A percentile compares a stretch with the other conserved stretches of the same genome.
These are phyloP conservation scores for Vitis cinerea DNA, from an alignment of 164 flowering plant species.

Conservation along the genomic window DNA sequence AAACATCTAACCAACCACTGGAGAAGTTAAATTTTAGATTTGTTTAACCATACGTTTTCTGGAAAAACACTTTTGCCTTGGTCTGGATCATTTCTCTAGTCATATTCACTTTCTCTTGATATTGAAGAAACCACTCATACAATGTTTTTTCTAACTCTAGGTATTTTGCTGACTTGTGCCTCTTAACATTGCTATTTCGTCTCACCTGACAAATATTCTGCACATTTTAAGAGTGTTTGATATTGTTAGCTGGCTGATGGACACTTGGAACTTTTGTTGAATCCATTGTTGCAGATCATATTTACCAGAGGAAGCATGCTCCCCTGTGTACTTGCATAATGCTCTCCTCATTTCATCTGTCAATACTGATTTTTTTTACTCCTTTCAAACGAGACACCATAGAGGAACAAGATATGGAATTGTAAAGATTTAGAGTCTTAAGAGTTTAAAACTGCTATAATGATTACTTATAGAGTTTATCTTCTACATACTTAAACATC, in stretches of 20 bases:
- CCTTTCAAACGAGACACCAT: no score
- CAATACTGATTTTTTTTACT: no score
- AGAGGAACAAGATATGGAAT: no score
- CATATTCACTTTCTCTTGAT: slow-evolving; percentile 5
- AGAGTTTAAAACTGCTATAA: no score
- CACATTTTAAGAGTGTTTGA: slow-evolving; percentile 9
- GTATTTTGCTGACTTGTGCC: slow-evolving; percentile 8
- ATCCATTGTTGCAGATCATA: background rate
- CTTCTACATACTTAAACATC: no score
- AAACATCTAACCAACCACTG: slow-evolving; percentile 9
- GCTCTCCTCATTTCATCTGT: background rate
- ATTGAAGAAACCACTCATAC: background rate
- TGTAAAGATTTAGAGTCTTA: no score
- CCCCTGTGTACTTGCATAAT: background rate
- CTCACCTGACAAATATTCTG: background rate
- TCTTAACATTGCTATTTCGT: slow-evolving; percentile 4
- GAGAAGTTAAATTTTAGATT: slow-evolving; percentile 7
- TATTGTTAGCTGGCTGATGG: background rate
- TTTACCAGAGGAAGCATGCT: background rate
- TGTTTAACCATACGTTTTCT: background rate
- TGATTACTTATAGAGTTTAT: no score
- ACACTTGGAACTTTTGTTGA: background rate
- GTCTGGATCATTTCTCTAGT: slow-evolving; percentile 10
- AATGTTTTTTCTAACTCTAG: background rate
- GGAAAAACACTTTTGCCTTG: slow-evolving; percentile 3